A percentile compares a stretch with the other conserved stretches of the same genome.
Conservation (phyloP, 257 asterid species). For the Oldenlandia corymbosa region DNA sequence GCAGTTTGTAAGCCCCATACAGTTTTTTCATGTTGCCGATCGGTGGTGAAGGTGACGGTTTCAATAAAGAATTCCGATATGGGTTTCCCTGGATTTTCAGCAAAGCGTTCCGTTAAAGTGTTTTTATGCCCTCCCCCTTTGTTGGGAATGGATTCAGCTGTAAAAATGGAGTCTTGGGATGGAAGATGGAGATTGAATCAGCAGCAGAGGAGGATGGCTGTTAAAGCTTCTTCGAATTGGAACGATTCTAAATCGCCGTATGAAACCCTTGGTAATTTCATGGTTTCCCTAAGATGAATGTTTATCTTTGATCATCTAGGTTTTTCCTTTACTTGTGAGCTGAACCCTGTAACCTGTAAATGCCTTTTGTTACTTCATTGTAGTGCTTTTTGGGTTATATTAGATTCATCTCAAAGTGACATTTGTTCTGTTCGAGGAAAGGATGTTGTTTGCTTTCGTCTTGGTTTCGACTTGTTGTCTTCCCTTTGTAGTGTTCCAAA, state of each 20-base stretch:
- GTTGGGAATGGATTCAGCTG: conserved; percentile 27
- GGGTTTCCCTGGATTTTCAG: conserved; percentile 11
- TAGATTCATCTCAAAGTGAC: too few relatives aligned
- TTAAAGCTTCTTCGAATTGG: conserved; percentile 80
- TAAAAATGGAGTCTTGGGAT: conserved; percentile 18
- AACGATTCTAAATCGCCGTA: conserved; percentile 74
- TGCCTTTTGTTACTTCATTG: too few relatives aligned
- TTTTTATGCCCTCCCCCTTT: conserved; percentile 16
- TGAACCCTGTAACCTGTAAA: too few relatives aligned
- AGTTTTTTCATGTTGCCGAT: conserved; percentile 53
- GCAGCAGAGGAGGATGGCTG: conserved; percentile 70
- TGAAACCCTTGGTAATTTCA: conserved; percentile 65
- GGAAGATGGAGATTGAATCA: conserved; percentile 41
- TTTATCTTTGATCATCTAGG: too few relatives aligned
- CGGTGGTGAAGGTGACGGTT: conserved; percentile 49
- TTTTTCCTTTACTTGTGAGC: too few relatives aligned
- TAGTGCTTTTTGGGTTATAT: too few relatives aligned
- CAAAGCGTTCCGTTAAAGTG: conserved; percentile 27
- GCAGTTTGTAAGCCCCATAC: conserved; percentile 61
- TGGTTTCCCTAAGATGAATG: too few relatives aligned
- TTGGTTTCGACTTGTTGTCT: neutral
- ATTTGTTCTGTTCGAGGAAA: conserved; percentile 3
- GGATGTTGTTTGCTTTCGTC: neutral
- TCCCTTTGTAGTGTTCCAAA: neutral
- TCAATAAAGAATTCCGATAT: conserved; percentile 29